Evolutionary conservation across 225 moss, liverwort and hornwort genomes (phyloP).

Genomic region (Ulota crispa): DNA sequence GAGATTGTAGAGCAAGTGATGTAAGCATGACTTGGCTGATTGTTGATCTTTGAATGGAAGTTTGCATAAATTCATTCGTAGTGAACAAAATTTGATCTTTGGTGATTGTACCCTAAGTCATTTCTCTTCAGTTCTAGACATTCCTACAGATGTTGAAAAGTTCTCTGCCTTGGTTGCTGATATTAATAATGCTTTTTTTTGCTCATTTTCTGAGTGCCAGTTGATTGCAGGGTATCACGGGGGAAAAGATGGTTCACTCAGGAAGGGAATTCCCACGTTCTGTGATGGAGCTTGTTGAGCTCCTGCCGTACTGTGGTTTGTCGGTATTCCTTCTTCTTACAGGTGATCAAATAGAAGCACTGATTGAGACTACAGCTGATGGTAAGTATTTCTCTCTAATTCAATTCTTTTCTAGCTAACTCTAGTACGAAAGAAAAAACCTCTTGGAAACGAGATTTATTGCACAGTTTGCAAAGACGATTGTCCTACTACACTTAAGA

Average conservation of each 20-base stretch:
- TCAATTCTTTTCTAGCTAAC: neutral
- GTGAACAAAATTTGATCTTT: neutral
- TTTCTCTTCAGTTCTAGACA: neutral
- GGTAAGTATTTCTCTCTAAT: conserved; percentile 40
- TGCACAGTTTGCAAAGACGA: neutral
- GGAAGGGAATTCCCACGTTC: conserved; percentile 36
- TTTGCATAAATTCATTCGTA: neutral
- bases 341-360: conserved; percentile 56
- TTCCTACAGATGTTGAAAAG: neutral
- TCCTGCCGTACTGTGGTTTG: conserved; percentile 58
- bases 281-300: conserved; percentile 52
- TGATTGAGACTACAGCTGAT: conserved; percentile 46
- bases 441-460: neutral
- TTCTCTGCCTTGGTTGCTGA: neutral
- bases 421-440: neutral
- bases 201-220: conserved; percentile 17
- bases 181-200: neutral
- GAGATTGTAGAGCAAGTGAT: neutral
- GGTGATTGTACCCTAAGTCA: neutral
- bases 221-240: conserved; percentile 43
- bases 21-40: neutral
- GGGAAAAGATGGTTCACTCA: conserved; percentile 41
- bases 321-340: conserved; percentile 53
- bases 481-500: neutral
- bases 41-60: neutral